Percentiles rank a stretch among this genome's conserved stretches.
Evolutionary conservation across 2,329 filamentous ascomycete species (phyloP).

Genomic region (Chrysosporium queenslandicum): DNA sequence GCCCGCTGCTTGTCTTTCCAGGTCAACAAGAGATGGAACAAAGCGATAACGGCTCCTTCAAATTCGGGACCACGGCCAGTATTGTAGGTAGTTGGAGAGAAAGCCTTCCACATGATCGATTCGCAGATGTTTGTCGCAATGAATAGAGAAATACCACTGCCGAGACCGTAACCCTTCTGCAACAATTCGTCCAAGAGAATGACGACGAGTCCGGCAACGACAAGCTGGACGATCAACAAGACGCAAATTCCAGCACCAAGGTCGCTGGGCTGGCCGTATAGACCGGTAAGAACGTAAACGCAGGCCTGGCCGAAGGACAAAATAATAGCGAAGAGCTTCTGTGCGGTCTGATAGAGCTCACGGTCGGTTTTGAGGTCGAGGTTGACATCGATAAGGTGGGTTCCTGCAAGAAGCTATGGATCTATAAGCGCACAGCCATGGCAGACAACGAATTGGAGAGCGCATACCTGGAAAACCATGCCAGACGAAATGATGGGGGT

Average conservation of each 20-base stretch:
- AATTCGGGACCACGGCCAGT: constrained; percentile 95
- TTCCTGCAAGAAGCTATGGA: constrained; percentile 75
- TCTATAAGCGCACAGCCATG: not conserved
- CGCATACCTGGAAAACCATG: constrained; percentile 84
- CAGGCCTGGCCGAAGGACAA: constrained; percentile 95
- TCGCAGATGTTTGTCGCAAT: constrained; percentile 99
- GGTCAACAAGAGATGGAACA: constrained; percentile 42
- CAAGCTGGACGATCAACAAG: constrained; percentile 93
- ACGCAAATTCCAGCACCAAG: constrained; percentile 97
- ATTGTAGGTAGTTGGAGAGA: constrained; percentile 98
- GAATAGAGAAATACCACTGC: constrained; percentile 97
- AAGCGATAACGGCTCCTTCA: constrained; percentile 19
- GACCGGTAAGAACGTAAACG: constrained; percentile 95
- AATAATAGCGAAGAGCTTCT: constrained; percentile 98
- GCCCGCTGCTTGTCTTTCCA: constrained; percentile 99
- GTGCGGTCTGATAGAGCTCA: constrained; percentile 98
- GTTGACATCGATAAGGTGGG: constrained; percentile 99
- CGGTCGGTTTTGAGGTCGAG: constrained; percentile 99
- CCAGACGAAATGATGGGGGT: constrained; percentile 98
- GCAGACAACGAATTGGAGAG: not conserved
- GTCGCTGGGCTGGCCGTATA: constrained; percentile 93
- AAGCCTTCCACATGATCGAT: constrained; percentile 99
- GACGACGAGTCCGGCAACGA: constrained; percentile 95
- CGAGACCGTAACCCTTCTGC: constrained; percentile 98
- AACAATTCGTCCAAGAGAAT: constrained; percentile 98